Conservation (phyloP, 768 basidiomycete species). For the Tephrocybe sp. region DNA sequence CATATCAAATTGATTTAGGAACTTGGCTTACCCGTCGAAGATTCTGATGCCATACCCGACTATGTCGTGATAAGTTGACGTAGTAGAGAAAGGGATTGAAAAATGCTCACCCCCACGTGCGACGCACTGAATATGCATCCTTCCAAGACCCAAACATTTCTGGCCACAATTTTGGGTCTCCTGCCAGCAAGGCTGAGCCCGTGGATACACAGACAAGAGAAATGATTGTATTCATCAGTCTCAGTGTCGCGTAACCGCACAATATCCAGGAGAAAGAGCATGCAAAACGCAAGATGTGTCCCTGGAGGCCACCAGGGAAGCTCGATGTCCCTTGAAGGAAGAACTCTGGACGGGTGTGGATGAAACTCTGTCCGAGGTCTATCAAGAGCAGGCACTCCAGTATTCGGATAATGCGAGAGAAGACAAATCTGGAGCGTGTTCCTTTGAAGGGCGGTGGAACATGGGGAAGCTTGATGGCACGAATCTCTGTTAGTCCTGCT, state of each 20-base stretch:
- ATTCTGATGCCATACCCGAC: slow-evolving; percentile 11
- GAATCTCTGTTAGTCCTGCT: background rate
- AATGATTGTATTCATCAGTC: slow-evolving; percentile 2
- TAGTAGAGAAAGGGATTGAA: background rate
- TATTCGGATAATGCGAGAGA: slow-evolving; percentile 5
- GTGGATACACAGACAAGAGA: slow-evolving; percentile 1
- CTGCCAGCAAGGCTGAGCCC: slow-evolving; percentile 2
- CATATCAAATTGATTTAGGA: background rate
- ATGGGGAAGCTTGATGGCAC: slow-evolving; percentile 5
- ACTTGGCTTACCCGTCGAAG: slow-evolving; percentile 11
- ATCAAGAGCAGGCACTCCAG: slow-evolving; percentile 5
- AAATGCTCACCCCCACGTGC: slow-evolving; percentile 7
- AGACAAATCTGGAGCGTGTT: slow-evolving; percentile 2
- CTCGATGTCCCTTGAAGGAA: slow-evolving; percentile 5
- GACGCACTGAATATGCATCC: slow-evolving; percentile 9
- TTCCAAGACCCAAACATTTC: slow-evolving; percentile 7
- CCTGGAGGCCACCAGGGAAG: slow-evolving; percentile 4
- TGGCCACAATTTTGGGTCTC: slow-evolving; percentile 7
- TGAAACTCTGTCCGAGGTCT: slow-evolving; percentile 8
- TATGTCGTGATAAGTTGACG: too few relatives aligned
- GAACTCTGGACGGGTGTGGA: slow-evolving; percentile 1
- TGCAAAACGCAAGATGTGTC: background rate
- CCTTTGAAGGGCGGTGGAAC: slow-evolving; percentile 1
- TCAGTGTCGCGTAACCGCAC: background rate
- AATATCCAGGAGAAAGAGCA: slow-evolving; percentile 1